Percentiles rank a stretch among this genome's conserved stretches.
Conservation (phyloP, 176 grass and related monocot genomes). For the Hyparrhenia diplandra region DNA sequence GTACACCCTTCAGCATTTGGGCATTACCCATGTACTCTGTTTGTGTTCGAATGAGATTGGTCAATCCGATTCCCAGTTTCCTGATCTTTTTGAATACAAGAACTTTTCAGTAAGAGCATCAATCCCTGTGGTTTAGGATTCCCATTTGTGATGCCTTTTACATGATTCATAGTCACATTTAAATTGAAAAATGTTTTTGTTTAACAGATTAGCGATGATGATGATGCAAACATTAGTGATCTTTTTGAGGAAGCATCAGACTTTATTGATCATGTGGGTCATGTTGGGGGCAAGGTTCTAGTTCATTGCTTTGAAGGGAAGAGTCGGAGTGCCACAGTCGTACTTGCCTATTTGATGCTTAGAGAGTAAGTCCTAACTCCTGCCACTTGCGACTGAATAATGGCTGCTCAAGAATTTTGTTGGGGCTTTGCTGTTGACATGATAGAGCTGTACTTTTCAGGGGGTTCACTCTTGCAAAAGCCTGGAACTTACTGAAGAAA, state of each 20-base stretch:
- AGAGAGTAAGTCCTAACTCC: slow-evolving; percentile 52
- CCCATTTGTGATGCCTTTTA: background rate
- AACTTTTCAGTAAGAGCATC: slow-evolving; percentile 85
- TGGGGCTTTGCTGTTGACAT: background rate
- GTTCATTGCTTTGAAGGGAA: slow-evolving; percentile 98
- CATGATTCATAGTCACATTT: slow-evolving; percentile 6
- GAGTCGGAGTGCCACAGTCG: slow-evolving; percentile 85
- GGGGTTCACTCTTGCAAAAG: slow-evolving; percentile 60
- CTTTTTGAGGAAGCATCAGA: slow-evolving; percentile 83
- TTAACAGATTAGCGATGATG: slow-evolving; percentile 84
- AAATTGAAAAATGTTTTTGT: background rate
- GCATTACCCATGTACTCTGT: slow-evolving; percentile 92
- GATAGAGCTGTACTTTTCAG: slow-evolving; percentile 19
- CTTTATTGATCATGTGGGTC: slow-evolving; percentile 59
- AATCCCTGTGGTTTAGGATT: slow-evolving; percentile 22
- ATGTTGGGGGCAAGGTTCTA: slow-evolving; percentile 66
- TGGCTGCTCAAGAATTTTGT: background rate
- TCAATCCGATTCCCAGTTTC: slow-evolving; percentile 97
- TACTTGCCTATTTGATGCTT: slow-evolving; percentile 82
- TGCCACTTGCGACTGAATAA: background rate
- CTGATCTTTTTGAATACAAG: slow-evolving; percentile 85
- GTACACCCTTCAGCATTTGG: slow-evolving; percentile 82
- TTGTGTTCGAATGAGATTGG: slow-evolving; percentile 99
- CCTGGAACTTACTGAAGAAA: slow-evolving; percentile 88
- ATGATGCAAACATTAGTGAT: slow-evolving; percentile 82